Percentiles rank a stretch among this genome's conserved stretches.
phyloP scores from a whole-genome alignment of 2,329 filamentous ascomycete species.

The Colletotrichum endophyticum region DNA sequence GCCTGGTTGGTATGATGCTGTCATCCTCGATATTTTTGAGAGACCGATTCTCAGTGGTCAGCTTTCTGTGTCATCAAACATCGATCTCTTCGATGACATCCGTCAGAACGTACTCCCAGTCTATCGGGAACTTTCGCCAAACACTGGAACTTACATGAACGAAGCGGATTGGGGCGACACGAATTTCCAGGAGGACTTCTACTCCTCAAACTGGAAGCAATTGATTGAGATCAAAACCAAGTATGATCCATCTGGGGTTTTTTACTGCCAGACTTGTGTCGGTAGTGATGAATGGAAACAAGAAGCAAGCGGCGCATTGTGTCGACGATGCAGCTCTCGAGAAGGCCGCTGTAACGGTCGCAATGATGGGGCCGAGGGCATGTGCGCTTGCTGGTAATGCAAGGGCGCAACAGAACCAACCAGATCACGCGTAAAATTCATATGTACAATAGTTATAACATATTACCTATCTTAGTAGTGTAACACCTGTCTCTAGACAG shows the following conservation, averaged over 20 bases:
- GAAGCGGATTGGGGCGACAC: slow-evolving; percentile 43
- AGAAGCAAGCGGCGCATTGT: neutral
- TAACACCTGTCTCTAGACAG: neutral
- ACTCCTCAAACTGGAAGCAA: slow-evolving; percentile 39
- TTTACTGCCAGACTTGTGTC: slow-evolving; percentile 47
- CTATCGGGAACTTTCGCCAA: neutral
- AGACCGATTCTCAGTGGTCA: slow-evolving; percentile 31
- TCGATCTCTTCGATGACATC: neutral
- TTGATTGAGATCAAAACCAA: slow-evolving; percentile 51
- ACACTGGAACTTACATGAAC: slow-evolving; percentile 50
- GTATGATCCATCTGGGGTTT: slow-evolving; percentile 51
- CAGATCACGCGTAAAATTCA: neutral
- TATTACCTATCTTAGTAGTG: neutral
- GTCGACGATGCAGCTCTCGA: neutral
- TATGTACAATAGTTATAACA: neutral
- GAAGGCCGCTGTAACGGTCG: neutral
- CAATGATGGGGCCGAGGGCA: neutral
- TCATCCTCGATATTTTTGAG: slow-evolving; percentile 47
- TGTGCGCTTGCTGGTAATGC: neutral
- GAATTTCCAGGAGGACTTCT: slow-evolving; percentile 33
- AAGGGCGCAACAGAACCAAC: neutral
- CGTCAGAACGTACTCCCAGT: neutral
- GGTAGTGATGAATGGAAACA: slow-evolving; percentile 52
- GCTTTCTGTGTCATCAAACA: neutral
- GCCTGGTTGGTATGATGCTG: neutral